Evolutionary conservation across 306 rosid genomes (phyloP).

Genomic region (Cicer pinnatifidum): DNA sequence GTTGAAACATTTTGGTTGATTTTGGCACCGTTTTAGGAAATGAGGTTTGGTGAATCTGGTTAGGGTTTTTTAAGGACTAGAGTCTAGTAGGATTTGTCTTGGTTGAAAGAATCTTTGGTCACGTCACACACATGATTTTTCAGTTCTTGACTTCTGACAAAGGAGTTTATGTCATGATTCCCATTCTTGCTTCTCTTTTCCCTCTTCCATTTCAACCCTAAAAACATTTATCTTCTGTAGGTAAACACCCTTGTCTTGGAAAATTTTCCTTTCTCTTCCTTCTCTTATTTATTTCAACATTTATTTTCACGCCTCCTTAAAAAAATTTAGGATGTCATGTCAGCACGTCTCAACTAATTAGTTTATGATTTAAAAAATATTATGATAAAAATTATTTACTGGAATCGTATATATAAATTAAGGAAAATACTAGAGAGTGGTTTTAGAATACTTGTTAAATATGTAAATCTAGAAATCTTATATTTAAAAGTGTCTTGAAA

Average conservation of each 20-base stretch:
- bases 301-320: too few species aligned
- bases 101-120: conserved; percentile 74
- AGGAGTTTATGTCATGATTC: conserved; percentile 68
- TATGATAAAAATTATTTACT: too few species aligned
- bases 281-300: not conserved
- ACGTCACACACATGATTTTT: conserved; percentile 80
- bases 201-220: conserved; percentile 56
- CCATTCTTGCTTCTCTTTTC: conserved; percentile 49
- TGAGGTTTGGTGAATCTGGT: conserved; percentile 53
- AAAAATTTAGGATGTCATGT: too few species aligned
- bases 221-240: conserved; percentile 40
- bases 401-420: too few species aligned
- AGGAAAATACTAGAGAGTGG: too few species aligned
- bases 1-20: conserved; percentile 47
- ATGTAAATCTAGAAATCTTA: too few species aligned
- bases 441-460: too few species aligned
- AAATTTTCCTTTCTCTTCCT: conserved; percentile 8
- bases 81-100: conserved; percentile 43
- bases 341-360: too few species aligned
- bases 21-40: conserved; percentile 42
- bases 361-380: too few species aligned
- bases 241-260: conserved; percentile 36
- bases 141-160: conserved; percentile 76
- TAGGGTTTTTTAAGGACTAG: conserved; percentile 64
- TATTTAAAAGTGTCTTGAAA: too few species aligned